Evolutionary conservation across 192 early-diverging fungal species (phyloP), one percentile per base, ranked within the genome.

Genomic region (Rhizophagus prolifer): DNA sequence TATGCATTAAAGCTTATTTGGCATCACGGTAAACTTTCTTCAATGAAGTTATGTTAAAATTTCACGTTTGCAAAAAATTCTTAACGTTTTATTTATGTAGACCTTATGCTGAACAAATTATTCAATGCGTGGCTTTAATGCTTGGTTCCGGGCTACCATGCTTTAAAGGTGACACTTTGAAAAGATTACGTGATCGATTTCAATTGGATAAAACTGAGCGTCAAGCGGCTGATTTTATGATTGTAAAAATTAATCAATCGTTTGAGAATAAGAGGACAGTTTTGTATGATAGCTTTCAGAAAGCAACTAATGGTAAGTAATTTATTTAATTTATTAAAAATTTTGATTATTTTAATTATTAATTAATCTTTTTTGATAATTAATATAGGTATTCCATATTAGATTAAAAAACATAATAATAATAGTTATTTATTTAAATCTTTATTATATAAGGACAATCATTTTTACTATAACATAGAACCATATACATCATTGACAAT

Each of bases 141-240:
- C 85, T 96, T 34, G 94, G 96, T 25, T 98, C 97, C 19, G 96
- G 96, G 3, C 81, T 99, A 69, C 98, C 98, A 1, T 98, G 97
- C 82, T 99, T 99, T 87, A 98, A 95, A 80, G 94, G 94, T 38
- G 96, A 99, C 75, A 98, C 98, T 4, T 87, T 97, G 75, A 84
- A 83, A 38, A 95, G 95, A 60, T 88, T 99, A 66, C 83, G 94
- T 4, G 85, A 87, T 21, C 85, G 97, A 26, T 98, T 99, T 90
- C 94, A 96, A 80, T 81, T 94, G 4, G 95, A 97, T 65, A 91
- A 89, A 76, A 90, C 91, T 26, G 98, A 99, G 68, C 88, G 94
- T 58, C 89, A 88, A 23, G 98, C 98, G 1, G 96, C 98, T 1
- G 94, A 96, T 68, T 98, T 95, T 82, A 99, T 99, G 96, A 86